Percentiles rank a stretch among this genome's conserved stretches.
Conservation (phyloP, 805 yeast species). For the Priceomyces carsonii region DNA sequence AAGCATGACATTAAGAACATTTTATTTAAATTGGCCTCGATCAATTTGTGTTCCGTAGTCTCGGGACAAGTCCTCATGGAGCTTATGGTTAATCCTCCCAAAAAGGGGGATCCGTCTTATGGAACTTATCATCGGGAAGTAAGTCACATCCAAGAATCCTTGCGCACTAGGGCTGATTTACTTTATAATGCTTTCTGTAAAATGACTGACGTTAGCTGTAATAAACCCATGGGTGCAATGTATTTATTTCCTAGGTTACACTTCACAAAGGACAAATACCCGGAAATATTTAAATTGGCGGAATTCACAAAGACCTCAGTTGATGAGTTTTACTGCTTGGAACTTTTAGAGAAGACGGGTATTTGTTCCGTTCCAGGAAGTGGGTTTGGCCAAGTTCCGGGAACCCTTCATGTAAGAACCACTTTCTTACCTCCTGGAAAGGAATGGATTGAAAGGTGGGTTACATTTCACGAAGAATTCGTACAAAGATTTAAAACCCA, state of each 20-base stretch:
- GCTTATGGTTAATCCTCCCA: slow-evolving; percentile 91
- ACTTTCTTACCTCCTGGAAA: slow-evolving; percentile 95
- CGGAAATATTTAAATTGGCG: slow-evolving; percentile 64
- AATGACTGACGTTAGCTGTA: slow-evolving; percentile 84
- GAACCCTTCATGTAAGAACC: slow-evolving; percentile 91
- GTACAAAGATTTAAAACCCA: slow-evolving; percentile 57
- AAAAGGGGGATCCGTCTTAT: slow-evolving; percentile 71
- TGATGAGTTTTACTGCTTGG: slow-evolving; percentile 88
- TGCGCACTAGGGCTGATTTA: slow-evolving; percentile 60
- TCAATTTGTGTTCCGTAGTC: slow-evolving; percentile 91
- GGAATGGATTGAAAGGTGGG: slow-evolving; percentile 83
- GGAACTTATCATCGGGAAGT: slow-evolving; percentile 67
- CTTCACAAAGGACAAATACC: slow-evolving; percentile 48
- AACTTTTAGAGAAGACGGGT: slow-evolving; percentile 83
- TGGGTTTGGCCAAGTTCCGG: slow-evolving; percentile 92
- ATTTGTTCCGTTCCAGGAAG: slow-evolving; percentile 97
- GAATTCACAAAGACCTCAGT: slow-evolving; percentile 55
- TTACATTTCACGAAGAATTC: slow-evolving; percentile 73
- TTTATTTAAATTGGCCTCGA: slow-evolving; percentile 83
- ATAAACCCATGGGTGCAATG: slow-evolving; percentile 97
- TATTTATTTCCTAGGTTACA: slow-evolving; percentile 83
- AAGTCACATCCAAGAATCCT: slow-evolving; percentile 56
- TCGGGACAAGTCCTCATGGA: slow-evolving; percentile 93
- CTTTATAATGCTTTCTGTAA: slow-evolving; percentile 69
- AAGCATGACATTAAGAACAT: slow-evolving; percentile 65